Percentiles rank a stretch among this genome's conserved stretches.
phyloP scores from a whole-genome alignment of 2,329 filamentous ascomycete species.

The Venturia oleaginea region DNA sequence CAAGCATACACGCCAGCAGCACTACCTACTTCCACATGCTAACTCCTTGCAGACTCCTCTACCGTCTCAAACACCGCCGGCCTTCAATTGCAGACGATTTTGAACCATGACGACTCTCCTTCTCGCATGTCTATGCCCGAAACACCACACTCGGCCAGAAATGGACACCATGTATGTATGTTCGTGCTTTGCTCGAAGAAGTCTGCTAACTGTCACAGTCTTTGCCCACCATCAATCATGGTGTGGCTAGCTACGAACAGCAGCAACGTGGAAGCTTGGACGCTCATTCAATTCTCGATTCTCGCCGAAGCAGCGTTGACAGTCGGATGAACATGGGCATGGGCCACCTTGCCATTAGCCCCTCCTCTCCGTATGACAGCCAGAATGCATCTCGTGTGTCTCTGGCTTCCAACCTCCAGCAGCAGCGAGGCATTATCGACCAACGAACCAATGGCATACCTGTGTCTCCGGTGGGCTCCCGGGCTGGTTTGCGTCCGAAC shows the following conservation, averaged over 20 bases:
- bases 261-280: constrained; percentile 40
- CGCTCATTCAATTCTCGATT: constrained; percentile 42
- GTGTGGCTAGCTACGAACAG: constrained; percentile 27
- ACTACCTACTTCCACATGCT: neutral
- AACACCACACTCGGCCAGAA: constrained; percentile 31
- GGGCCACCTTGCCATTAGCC: constrained; percentile 58
- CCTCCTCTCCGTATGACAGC: constrained; percentile 62
- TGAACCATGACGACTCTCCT: constrained; percentile 42
- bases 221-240: constrained; percentile 50
- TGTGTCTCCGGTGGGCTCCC: constrained; percentile 34
- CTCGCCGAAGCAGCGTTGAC: constrained; percentile 69
- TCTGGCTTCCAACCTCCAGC: constrained; percentile 60
- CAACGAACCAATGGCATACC: constrained; percentile 35
- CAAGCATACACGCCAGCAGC: neutral
- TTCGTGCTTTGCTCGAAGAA: constrained; percentile 19
- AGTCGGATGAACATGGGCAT: constrained; percentile 68
- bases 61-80: constrained; percentile 36
- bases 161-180: constrained; percentile 21
- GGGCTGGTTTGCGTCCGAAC: constrained; percentile 24
- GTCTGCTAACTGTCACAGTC: constrained; percentile 22
- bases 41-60: constrained; percentile 27
- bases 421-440: constrained; percentile 43
- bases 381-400: constrained; percentile 70
- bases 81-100: constrained; percentile 40
- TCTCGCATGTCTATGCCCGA: constrained; percentile 34